Evolutionary conservation across 441 rosid genomes (phyloP).

Genomic region (Syzygium syzygioides): DNA sequence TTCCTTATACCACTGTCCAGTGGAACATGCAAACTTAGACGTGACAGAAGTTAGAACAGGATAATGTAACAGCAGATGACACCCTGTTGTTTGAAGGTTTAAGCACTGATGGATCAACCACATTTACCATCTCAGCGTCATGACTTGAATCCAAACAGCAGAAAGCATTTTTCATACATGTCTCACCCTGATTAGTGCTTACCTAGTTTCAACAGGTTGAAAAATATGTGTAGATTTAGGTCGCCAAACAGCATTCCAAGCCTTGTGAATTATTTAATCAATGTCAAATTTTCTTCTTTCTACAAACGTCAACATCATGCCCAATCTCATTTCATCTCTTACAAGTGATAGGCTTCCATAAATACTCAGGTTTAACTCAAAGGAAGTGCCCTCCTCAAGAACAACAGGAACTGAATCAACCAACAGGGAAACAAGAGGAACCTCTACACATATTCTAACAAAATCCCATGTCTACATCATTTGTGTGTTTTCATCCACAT

Average conservation of each 20-base stretch:
- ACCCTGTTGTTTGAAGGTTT: neutral
- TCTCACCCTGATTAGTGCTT: neutral
- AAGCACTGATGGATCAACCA: neutral
- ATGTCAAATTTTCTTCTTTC: neutral
- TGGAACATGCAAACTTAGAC: too few relatives aligned
- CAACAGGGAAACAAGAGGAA: neutral
- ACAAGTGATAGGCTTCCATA: neutral
- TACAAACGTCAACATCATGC: neutral
- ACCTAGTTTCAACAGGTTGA: neutral
- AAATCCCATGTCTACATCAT: neutral
- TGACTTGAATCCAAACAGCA: neutral
- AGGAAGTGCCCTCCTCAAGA: neutral
- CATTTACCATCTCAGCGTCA: neutral
- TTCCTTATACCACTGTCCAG: neutral
- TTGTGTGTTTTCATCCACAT: rapidly evolving
- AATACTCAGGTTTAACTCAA: neutral
- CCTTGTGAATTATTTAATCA: neutral
- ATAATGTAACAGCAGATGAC: too few relatives aligned
- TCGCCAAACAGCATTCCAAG: neutral
- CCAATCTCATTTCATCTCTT: neutral
- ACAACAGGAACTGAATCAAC: neutral
- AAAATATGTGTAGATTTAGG: neutral
- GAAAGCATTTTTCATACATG: neutral
- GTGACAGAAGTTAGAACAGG: too few relatives aligned
- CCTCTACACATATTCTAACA: neutral